phyloP scores from a whole-genome alignment of 2,329 filamentous ascomycete species.

The Penicillium sp. region DNA sequence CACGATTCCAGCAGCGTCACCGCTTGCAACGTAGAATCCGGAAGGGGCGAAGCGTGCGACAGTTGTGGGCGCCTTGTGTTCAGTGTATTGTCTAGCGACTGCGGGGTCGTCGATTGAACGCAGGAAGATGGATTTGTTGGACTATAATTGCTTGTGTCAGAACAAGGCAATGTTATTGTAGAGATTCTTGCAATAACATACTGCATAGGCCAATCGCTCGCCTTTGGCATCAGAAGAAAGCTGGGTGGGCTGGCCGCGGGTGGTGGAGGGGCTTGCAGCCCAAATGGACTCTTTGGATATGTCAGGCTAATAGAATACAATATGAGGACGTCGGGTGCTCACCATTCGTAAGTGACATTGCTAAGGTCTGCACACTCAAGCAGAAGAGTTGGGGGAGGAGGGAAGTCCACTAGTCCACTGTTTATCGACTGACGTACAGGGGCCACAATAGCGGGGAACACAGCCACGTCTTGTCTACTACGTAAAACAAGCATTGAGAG shows the following conservation, averaged over 20 bases:
- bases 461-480: conserved; percentile 3
- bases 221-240: conserved; percentile 86
- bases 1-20: conserved; percentile 79
- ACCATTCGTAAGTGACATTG: conserved; percentile 49
- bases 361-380: conserved; percentile 10
- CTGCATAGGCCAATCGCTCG: conserved; percentile 87
- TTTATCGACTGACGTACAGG: conserved; percentile 23
- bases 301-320: conserved; percentile 14
- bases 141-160: conserved; percentile 51
- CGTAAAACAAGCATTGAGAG: not conserved
- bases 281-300: conserved; percentile 63
- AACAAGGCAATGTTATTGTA: not conserved
- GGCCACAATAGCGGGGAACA: conserved; percentile 15
- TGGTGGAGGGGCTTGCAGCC: conserved; percentile 79
- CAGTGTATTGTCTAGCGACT: conserved; percentile 82
- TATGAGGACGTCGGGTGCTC: not conserved
- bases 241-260: conserved; percentile 81
- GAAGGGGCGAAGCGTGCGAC: conserved; percentile 92
- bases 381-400: conserved; percentile 4
- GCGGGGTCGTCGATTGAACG: conserved; percentile 89
- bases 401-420: conserved; percentile 3
- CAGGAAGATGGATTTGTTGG: conserved; percentile 94
- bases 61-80: conserved; percentile 83
- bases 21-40: conserved; percentile 91
- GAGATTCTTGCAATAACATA: conserved; percentile 46